A percentile compares a stretch with the other conserved stretches of the same genome.
Conservation (phyloP, 352 stramenopile species). For the Phytopythium helicoides region DNA sequence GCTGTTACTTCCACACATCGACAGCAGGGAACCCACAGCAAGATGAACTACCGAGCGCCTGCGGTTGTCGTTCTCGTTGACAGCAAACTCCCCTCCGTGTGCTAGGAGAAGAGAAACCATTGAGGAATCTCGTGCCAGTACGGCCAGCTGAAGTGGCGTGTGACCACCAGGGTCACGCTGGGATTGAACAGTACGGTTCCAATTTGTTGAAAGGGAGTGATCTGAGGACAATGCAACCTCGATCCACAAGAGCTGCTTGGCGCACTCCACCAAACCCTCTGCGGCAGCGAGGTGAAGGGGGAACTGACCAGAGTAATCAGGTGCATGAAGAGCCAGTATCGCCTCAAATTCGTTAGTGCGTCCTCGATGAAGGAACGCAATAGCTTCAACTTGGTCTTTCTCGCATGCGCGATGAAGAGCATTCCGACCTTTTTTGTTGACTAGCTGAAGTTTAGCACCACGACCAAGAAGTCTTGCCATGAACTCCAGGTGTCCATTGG, state of each 20-base stretch:
- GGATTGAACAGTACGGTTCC: constrained; percentile 19
- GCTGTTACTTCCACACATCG: constrained; percentile 3
- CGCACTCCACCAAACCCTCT: constrained; percentile 53
- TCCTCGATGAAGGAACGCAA: constrained; percentile 29
- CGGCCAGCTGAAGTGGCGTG: constrained; percentile 39
- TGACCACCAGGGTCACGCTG: constrained; percentile 25
- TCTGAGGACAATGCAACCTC: background rate
- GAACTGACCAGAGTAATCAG: constrained; percentile 25
- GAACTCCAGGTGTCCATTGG: constrained; percentile 42
- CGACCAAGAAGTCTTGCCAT: constrained; percentile 31
- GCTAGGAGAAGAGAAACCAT: constrained; percentile 31
- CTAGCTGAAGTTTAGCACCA: constrained; percentile 22
- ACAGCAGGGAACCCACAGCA: constrained; percentile 26
- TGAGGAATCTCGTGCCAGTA: constrained; percentile 28
- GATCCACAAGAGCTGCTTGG: constrained; percentile 33
- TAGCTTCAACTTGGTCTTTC: constrained; percentile 59
- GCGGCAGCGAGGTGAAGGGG: constrained; percentile 46
- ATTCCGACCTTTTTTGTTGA: constrained; percentile 30
- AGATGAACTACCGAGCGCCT: constrained; percentile 38
- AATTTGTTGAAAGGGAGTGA: background rate
- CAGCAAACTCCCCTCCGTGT: constrained; percentile 7
- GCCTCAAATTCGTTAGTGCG: background rate
- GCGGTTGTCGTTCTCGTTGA: constrained; percentile 29
- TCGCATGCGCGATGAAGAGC: constrained; percentile 62
- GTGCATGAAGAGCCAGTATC: constrained; percentile 21